phyloP scores from a whole-genome alignment of 2,329 filamentous ascomycete species.

The Phyllosticta citribraziliensis region DNA sequence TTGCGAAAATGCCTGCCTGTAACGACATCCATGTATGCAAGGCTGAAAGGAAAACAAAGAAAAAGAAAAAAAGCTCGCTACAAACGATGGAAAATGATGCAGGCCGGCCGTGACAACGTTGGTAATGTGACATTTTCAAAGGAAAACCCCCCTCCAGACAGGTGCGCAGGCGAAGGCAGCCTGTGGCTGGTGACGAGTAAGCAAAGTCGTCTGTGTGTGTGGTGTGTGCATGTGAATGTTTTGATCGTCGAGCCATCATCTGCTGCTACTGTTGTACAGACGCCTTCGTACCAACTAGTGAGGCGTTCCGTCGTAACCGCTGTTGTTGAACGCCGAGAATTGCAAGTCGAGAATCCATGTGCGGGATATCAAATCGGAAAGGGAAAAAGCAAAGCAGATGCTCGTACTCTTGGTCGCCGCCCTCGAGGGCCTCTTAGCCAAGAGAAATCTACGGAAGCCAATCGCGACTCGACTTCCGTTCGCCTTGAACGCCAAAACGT shows the following conservation, averaged over 20 bases:
- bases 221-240: neutral
- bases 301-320: constrained; percentile 4
- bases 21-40: neutral
- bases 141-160: neutral
- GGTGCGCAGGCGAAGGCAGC: no score
- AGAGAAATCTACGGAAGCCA: constrained; percentile 2
- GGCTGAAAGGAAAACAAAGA: neutral
- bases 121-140: constrained; percentile 1
- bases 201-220: neutral
- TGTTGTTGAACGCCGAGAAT: constrained; percentile 1
- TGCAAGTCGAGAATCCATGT: constrained; percentile 8
- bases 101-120: constrained; percentile 9
- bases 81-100: constrained; percentile 2
- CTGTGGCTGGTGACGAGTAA: neutral
- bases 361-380: constrained; percentile 10
- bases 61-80: constrained; percentile 1
- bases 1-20: neutral
- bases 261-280: neutral
- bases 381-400: constrained; percentile 7
- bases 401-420: neutral
- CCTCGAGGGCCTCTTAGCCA: constrained; percentile 4
- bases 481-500: constrained; percentile 2
- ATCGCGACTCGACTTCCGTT: constrained; percentile 1
- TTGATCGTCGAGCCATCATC: neutral
- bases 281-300: neutral